phyloP scores from a whole-genome alignment of 495 filamentous ascomycete genomes.

The Staphylotrichum longicolle region DNA sequence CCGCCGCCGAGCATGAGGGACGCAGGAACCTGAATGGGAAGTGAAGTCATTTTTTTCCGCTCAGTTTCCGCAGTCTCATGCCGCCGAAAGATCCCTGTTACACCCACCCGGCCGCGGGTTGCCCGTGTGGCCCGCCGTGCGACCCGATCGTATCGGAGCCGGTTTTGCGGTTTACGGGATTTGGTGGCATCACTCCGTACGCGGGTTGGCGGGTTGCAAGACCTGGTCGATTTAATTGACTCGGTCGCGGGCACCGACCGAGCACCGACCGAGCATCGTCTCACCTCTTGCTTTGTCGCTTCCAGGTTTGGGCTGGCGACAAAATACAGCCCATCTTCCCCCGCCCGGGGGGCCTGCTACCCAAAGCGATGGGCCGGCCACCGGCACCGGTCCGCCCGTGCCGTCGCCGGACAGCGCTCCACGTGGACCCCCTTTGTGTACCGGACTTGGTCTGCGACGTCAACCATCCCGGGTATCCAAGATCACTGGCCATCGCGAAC shows the following conservation, averaged over 20 bases:
- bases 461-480: not conserved
- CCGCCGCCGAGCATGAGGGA: too few relatives aligned
- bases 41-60: too few relatives aligned
- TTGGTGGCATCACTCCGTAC: not conserved
- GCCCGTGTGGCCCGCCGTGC: conserved; percentile 7
- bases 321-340: too few relatives aligned
- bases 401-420: conserved; percentile 10
- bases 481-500: not conserved
- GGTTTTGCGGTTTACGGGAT: not conserved
- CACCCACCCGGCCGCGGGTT: conserved; percentile 3
- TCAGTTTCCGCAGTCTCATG: not conserved
- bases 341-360: too few relatives aligned
- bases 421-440: conserved; percentile 12
- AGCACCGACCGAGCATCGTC: not conserved
- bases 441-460: conserved; percentile 7
- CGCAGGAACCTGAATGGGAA: too few relatives aligned
- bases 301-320: too few relatives aligned
- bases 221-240: not conserved
- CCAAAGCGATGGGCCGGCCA: too few relatives aligned
- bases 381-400: not conserved
- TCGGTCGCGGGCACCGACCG: not conserved
- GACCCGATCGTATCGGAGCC: conserved; percentile 15
- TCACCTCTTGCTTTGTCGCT: not conserved
- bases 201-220: not conserved
- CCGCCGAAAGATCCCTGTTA: conserved; percentile 1